Percentiles rank a stretch among this genome's conserved stretches.
phyloP scores from a whole-genome alignment of 331 rosid species.

The Acacia concinna region DNA sequence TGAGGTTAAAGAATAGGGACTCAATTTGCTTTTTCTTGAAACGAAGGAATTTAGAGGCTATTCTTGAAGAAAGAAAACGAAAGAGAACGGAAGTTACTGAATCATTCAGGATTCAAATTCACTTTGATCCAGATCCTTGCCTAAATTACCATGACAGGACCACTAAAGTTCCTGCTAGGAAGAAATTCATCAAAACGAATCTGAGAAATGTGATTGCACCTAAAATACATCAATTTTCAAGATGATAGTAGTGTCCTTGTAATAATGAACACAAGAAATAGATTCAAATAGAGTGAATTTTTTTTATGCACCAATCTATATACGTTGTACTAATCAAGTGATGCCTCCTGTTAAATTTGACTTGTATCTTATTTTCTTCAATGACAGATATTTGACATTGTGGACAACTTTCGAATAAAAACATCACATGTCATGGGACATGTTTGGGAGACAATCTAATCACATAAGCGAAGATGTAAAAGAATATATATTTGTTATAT shows the following conservation, averaged over 20 bases:
- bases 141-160: background rate
- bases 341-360: background rate
- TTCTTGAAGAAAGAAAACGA: background rate
- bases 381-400: background rate
- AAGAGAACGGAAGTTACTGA: background rate
- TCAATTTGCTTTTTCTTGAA: background rate
- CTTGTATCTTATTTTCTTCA: background rate
- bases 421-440: background rate
- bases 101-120: background rate
- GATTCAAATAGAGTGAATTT: background rate
- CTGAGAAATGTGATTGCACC: background rate
- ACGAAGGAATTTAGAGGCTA: background rate
- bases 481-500: background rate
- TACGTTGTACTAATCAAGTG: background rate
- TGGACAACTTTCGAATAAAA: background rate
- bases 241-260: background rate
- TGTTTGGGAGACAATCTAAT: background rate
- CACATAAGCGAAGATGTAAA: background rate
- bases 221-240: background rate
- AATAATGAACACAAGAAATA: background rate
- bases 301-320: background rate
- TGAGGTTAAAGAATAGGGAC: background rate
- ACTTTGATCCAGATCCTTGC: background rate
- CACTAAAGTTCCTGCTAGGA: background rate
- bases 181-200: background rate